Percentiles rank a stretch among this genome's conserved stretches.
These are phyloP conservation scores for Vitis labrusca DNA, from an alignment of 164 flowering plant genomes.

Conservation along the genomic window DNA sequence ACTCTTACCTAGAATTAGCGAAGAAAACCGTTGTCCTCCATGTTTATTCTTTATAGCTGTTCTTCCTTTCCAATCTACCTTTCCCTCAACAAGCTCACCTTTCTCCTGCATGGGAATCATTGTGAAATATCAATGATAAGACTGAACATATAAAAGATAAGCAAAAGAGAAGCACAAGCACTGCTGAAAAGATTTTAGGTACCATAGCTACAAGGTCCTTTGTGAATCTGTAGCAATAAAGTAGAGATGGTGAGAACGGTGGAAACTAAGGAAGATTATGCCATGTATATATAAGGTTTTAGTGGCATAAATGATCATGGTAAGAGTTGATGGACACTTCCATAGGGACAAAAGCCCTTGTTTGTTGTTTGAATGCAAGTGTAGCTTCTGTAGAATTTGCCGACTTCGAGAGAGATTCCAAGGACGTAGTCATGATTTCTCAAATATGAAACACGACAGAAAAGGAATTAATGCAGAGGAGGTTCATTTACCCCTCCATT, in stretches of 20 bases:
- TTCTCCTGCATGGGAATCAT: constrained; percentile 33
- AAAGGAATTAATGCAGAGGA: too few relatives aligned
- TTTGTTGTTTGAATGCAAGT: too few relatives aligned
- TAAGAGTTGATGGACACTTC: neutral
- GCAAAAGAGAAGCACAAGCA: neutral
- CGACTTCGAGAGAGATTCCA: too few relatives aligned
- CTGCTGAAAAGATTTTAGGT: neutral
- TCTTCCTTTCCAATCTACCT: constrained; percentile 81
- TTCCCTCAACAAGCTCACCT: constrained; percentile 49
- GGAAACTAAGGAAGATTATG: neutral
- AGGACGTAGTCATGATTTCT: too few relatives aligned
- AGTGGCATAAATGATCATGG: neutral
- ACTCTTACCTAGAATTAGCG: constrained; percentile 43
- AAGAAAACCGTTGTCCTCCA: constrained; percentile 51
- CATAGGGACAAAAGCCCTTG: neutral
- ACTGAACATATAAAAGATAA: neutral
- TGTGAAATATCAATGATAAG: neutral
- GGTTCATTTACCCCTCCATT: too few relatives aligned
- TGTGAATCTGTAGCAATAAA: neutral
- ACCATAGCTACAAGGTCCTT: neutral
- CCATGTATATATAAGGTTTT: constrained; percentile 1
- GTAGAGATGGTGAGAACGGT: neutral
- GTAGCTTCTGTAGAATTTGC: too few relatives aligned
- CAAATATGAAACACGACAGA: too few relatives aligned
- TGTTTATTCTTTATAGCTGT: constrained; percentile 50